Evolutionary conservation across 2,329 filamentous ascomycete genomes (phyloP).

Genomic region (Neonectria punicea): DNA sequence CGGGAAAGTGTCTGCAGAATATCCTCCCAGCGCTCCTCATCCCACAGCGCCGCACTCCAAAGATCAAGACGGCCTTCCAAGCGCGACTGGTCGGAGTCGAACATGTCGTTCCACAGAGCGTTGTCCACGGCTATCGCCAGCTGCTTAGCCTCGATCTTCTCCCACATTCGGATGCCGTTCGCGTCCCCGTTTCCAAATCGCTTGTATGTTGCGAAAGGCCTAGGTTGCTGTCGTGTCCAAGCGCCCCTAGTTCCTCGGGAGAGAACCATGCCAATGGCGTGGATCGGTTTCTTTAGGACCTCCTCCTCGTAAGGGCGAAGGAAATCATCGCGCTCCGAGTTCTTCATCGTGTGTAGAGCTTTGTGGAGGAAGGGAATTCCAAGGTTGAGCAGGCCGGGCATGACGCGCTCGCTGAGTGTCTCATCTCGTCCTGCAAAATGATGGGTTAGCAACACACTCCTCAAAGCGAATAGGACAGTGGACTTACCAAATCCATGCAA

Average conservation of each 20-base stretch:
- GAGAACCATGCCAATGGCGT: conserved; percentile 24
- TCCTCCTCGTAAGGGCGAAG: conserved; percentile 2
- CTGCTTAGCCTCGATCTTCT: conserved; percentile 13
- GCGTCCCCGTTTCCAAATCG: conserved; percentile 10
- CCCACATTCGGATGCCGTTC: conserved; percentile 16
- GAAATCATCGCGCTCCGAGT: background rate
- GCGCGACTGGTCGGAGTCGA: background rate
- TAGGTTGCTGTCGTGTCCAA: conserved; percentile 20
- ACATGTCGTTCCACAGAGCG: conserved; percentile 5
- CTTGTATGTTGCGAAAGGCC: conserved; percentile 4
- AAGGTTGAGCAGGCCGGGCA: conserved; percentile 15
- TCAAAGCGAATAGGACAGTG: too few species aligned
- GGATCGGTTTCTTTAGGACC: background rate
- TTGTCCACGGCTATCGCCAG: background rate
- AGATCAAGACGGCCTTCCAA: conserved; percentile 27
- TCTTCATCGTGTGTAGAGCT: conserved; percentile 5
- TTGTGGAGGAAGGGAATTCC: conserved; percentile 22
- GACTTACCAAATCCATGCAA: conserved; percentile 14
- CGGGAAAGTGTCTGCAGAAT: conserved; percentile 6
- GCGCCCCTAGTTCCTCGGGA: conserved; percentile 12
- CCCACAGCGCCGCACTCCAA: conserved; percentile 26
- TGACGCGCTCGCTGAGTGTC: conserved; percentile 10
- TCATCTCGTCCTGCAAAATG: background rate
- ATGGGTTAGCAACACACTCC: background rate
- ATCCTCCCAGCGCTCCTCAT: conserved; percentile 20